Conservation (phyloP, 306 rosid species). For the Dryas alaskensis region DNA sequence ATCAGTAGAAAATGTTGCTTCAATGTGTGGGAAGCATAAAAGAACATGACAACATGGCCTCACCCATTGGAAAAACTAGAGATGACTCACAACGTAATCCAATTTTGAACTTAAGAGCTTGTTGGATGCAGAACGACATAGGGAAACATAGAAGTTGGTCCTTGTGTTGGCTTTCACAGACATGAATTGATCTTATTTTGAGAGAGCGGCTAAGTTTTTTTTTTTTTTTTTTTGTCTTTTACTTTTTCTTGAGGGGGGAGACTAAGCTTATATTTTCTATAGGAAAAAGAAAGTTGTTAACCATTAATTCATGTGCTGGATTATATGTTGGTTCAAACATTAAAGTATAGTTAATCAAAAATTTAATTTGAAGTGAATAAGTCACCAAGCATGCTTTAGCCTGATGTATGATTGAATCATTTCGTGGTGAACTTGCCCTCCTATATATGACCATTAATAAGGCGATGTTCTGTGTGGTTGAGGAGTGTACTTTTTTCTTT, state of each 20-base stretch:
- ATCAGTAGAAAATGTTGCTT: neutral
- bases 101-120: too few species aligned
- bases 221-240: neutral
- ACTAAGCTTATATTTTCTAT: too few species aligned
- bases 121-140: too few species aligned
- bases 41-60: neutral
- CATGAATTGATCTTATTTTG: too few species aligned
- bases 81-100: too few species aligned
- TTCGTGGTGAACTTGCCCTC: neutral
- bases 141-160: too few species aligned
- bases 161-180: too few species aligned
- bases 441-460: neutral
- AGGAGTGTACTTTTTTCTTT: neutral
- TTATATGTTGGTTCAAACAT: neutral
- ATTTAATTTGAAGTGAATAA: neutral
- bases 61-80: too few species aligned
- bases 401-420: neutral
- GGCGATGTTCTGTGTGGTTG: neutral
- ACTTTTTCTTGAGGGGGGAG: too few species aligned
- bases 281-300: neutral
- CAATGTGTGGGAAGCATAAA: neutral
- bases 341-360: neutral
- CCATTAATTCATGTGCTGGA: neutral
- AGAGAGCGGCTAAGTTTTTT: neutral
- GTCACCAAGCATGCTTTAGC: neutral